These are phyloP conservation scores for Fusarium nanum DNA, from an alignment of 2,329 filamentous ascomycete species.

Conservation along the genomic window DNA sequence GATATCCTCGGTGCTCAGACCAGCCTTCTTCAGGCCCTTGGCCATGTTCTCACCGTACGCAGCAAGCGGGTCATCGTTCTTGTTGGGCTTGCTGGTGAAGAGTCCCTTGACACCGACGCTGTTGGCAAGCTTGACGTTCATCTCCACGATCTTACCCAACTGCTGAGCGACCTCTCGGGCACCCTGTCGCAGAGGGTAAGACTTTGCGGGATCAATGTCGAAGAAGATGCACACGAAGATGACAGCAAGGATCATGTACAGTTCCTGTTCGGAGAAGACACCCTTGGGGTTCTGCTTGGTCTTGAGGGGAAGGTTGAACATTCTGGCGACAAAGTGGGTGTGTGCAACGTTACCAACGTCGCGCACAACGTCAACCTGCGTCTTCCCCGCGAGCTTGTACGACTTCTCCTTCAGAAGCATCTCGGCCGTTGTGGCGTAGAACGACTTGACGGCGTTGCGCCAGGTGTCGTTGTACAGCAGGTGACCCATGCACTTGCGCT, in stretches of 20 bases:
- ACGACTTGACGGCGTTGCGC: slow-evolving; percentile 70
- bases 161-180: slow-evolving; percentile 67
- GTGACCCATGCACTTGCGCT: slow-evolving; percentile 65
- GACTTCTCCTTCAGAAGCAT: slow-evolving; percentile 73
- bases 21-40: slow-evolving; percentile 71
- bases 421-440: slow-evolving; percentile 72
- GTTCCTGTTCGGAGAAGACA: slow-evolving; percentile 64
- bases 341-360: slow-evolving; percentile 76
- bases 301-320: slow-evolving; percentile 76
- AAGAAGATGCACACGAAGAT: slow-evolving; percentile 75
- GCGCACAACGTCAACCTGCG: slow-evolving; percentile 77
- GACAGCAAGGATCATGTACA: slow-evolving; percentile 71
- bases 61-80: slow-evolving; percentile 67
- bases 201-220: slow-evolving; percentile 73
- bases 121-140: slow-evolving; percentile 71
- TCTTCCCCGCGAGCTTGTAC: slow-evolving; percentile 65
- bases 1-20: slow-evolving; percentile 72
- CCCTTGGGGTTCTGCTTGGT: slow-evolving; percentile 69
- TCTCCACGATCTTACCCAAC: slow-evolving; percentile 71
- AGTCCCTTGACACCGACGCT: slow-evolving; percentile 55
- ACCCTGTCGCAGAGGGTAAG: slow-evolving; percentile 71
- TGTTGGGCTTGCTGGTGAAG: slow-evolving; percentile 60
- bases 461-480: slow-evolving; percentile 72
- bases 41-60: slow-evolving; percentile 75
- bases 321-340: slow-evolving; percentile 70